phyloP scores from a whole-genome alignment of 495 filamentous ascomycete species.

The Platismatia glauca region DNA sequence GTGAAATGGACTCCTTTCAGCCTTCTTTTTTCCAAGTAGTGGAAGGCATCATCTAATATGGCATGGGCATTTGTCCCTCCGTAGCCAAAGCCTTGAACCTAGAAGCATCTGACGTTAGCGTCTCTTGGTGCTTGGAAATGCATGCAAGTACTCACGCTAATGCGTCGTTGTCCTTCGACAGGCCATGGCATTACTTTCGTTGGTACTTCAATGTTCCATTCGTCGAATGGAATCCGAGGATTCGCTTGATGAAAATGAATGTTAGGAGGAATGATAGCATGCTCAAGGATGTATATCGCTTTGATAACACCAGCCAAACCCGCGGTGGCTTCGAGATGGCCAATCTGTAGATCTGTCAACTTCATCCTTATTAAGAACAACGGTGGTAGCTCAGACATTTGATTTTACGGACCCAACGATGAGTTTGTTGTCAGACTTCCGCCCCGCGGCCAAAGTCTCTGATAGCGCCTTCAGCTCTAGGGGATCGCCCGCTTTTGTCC shows the following conservation, averaged over 20 bases:
- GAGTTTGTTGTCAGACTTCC: slow-evolving; percentile 18
- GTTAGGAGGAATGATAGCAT: slow-evolving; percentile 32
- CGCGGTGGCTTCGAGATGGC: slow-evolving; percentile 39
- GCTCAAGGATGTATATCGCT: slow-evolving; percentile 37
- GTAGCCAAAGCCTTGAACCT: slow-evolving; percentile 19
- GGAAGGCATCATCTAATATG: slow-evolving; percentile 30
- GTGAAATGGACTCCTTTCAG: slow-evolving; percentile 12
- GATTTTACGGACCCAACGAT: slow-evolving; percentile 38
- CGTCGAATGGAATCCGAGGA: slow-evolving; percentile 24
- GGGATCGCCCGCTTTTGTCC: slow-evolving; percentile 32
- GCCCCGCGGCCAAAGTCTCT: slow-evolving; percentile 30
- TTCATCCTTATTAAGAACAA: neutral
- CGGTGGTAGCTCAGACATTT: slow-evolving; percentile 16
- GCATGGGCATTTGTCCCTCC: slow-evolving; percentile 29
- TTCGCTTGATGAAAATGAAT: slow-evolving; percentile 33
- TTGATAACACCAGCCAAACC: slow-evolving; percentile 41
- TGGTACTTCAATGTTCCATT: slow-evolving; percentile 30
- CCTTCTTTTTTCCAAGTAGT: slow-evolving; percentile 15
- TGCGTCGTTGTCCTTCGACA: slow-evolving; percentile 10
- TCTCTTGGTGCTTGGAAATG: neutral
- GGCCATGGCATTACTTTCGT: slow-evolving; percentile 22
- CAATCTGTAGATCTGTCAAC: slow-evolving; percentile 29
- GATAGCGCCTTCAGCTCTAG: slow-evolving; percentile 31
- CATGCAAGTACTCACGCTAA: slow-evolving; percentile 3
- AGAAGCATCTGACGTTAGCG: neutral